Conservation (phyloP, 257 asterid genomes). For the Scutellaria galericulata region DNA sequence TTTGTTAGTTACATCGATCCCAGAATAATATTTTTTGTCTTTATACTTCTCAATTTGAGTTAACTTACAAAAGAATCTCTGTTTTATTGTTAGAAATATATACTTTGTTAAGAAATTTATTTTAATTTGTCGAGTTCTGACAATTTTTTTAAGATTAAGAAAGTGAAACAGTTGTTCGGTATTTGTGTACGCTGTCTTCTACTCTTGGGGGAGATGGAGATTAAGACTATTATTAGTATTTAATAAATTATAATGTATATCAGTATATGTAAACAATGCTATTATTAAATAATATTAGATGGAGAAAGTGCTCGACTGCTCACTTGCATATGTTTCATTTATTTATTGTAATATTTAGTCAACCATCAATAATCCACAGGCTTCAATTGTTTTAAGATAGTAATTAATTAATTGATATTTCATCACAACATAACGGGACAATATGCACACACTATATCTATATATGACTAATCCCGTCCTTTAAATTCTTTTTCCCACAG, state of each 20-base stretch:
- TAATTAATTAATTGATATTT: not conserved
- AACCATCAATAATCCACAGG: conserved; percentile 43
- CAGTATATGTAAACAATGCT: not conserved
- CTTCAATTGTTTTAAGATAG: conserved; percentile 8
- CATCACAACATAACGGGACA: conserved; percentile 12
- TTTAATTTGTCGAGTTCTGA: not conserved
- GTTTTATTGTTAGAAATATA: no score
- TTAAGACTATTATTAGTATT: conserved; percentile 27
- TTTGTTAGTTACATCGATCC: no score
- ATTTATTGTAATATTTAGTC: conserved; percentile 41
- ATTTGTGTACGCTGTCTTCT: conserved; percentile 32
- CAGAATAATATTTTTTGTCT: no score
- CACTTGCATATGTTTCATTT: conserved; percentile 25
- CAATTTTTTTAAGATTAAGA: not conserved
- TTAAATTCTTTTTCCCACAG: no score
- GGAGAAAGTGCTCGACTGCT: conserved; percentile 33
- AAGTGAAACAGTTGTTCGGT: conserved; percentile 30
- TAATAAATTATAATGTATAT: not conserved
- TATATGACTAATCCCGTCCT: not conserved
- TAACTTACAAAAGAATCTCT: no score
- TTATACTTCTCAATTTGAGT: no score
- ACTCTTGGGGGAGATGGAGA: conserved; percentile 36
- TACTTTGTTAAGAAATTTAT: no score
- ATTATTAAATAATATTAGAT: conserved; percentile 13
- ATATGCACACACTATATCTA: not conserved